These are phyloP conservation scores for Cantharellus cinnabarinus DNA, from an alignment of 768 basidiomycete genomes.

Conservation along the genomic window DNA sequence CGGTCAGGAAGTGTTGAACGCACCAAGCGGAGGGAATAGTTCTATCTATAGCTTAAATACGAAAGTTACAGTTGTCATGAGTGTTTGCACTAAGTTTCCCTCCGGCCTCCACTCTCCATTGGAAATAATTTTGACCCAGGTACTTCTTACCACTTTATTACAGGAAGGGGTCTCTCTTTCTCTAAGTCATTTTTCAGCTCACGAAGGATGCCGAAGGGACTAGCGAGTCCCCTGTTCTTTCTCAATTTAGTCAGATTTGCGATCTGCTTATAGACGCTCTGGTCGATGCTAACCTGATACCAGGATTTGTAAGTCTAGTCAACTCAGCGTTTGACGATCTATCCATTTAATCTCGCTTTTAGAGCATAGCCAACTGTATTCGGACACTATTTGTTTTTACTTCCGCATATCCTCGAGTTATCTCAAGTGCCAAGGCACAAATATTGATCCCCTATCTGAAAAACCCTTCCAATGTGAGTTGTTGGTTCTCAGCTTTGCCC, in stretches of 20 bases:
- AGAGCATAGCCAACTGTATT: slow-evolving; percentile 73
- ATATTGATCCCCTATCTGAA: slow-evolving; percentile 82
- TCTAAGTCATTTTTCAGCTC: slow-evolving; percentile 20
- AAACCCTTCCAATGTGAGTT: slow-evolving; percentile 49
- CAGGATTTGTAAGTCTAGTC: slow-evolving; percentile 41
- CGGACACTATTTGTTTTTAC: slow-evolving; percentile 69
- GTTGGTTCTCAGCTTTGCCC: not conserved
- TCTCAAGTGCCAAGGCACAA: slow-evolving; percentile 68
- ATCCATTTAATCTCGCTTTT: slow-evolving; percentile 3
- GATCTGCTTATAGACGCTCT: slow-evolving; percentile 72
- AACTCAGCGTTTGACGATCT: not conserved
- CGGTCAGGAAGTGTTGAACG: too few relatives aligned
- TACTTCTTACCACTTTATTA: slow-evolving; percentile 5
- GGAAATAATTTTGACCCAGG: slow-evolving; percentile 63
- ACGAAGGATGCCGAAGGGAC: slow-evolving; percentile 48
- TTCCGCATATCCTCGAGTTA: slow-evolving; percentile 59
- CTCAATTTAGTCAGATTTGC: slow-evolving; percentile 61
- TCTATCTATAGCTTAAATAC: slow-evolving; percentile 11
- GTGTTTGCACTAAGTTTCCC: slow-evolving; percentile 50
- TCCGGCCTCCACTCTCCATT: slow-evolving; percentile 67
- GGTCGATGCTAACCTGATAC: slow-evolving; percentile 65
- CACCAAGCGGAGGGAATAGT: too few relatives aligned
- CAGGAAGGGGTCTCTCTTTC: not conserved
- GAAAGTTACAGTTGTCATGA: slow-evolving; percentile 71
- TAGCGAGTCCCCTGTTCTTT: slow-evolving; percentile 33